Evolutionary conservation across 2,329 filamentous ascomycete species (phyloP).

Genomic region (Exserohilum turcica): DNA sequence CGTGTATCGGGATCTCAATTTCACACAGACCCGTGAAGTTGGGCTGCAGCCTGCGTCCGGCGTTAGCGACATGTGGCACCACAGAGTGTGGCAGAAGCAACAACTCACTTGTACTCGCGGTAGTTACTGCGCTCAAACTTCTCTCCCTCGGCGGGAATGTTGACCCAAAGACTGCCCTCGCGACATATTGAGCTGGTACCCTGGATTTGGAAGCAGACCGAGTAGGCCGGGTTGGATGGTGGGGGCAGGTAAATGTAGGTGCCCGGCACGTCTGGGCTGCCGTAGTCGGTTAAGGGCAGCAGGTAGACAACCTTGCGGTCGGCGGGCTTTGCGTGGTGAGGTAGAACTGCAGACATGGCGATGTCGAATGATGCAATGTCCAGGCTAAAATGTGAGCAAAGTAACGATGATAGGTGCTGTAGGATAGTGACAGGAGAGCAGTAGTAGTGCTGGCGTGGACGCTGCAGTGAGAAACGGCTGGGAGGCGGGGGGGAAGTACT

Average conservation of each 20-base stretch:
- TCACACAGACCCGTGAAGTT: conserved; percentile 92
- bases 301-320: conserved; percentile 68
- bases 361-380: conserved; percentile 5
- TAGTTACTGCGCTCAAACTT: conserved; percentile 80
- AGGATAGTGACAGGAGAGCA: conserved; percentile 6
- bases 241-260: conserved; percentile 92
- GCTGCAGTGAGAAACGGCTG: conserved; percentile 15
- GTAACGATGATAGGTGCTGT: conserved; percentile 19
- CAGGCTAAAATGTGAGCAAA: conserved; percentile 22
- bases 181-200: conserved; percentile 95
- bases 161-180: conserved; percentile 94
- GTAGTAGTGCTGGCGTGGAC: conserved; percentile 7
- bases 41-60: conserved; percentile 71
- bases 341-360: conserved; percentile 33
- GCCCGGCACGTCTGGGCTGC: conserved; percentile 85
- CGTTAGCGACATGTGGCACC: conserved; percentile 17
- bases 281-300: conserved; percentile 88
- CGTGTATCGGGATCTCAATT: conserved; percentile 83
- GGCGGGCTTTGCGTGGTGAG: conserved; percentile 15
- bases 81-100: background rate
- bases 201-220: conserved; percentile 86
- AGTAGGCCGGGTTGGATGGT: conserved; percentile 72
- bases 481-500: conserved; percentile 3
- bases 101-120: conserved; percentile 81
- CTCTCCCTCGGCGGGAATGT: conserved; percentile 79